Percentiles rank a stretch among this genome's conserved stretches.
phyloP scores from a whole-genome alignment of 1,139 yeast genomes.

The Candida pseudoviswanathii region DNA sequence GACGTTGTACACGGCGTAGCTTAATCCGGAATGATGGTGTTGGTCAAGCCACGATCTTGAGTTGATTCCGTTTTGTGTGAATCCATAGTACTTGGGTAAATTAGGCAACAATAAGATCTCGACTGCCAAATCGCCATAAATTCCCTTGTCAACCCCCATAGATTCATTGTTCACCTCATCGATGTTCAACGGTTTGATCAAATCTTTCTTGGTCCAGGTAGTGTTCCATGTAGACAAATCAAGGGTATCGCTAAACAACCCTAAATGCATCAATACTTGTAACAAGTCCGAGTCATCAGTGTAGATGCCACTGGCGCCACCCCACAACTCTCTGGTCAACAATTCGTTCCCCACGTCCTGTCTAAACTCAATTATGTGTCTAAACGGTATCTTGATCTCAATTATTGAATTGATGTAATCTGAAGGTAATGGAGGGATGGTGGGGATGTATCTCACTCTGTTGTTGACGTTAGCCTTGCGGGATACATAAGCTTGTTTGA shows the following conservation, averaged over 20 bases:
- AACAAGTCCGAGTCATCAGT: conserved; percentile 92
- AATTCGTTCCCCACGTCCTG: conserved; percentile 40
- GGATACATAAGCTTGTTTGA: conserved; percentile 28
- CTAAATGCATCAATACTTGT: conserved; percentile 72
- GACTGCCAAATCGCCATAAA: conserved; percentile 61
- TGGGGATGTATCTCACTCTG: conserved; percentile 36
- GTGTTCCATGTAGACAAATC: conserved; percentile 38
- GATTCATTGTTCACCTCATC: conserved; percentile 13
- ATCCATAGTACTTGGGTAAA: conserved; percentile 61
- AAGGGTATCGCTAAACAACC: conserved; percentile 46
- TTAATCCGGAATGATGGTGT: conserved; percentile 66
- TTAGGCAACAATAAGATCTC: conserved; percentile 73
- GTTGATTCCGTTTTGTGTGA: conserved; percentile 65
- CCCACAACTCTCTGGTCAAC: conserved; percentile 81
- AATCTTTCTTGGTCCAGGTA: conserved; percentile 30
- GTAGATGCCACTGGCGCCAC: conserved; percentile 74
- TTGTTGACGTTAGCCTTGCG: conserved; percentile 20
- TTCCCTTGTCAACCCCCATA: conserved; percentile 26
- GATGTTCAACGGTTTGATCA: conserved; percentile 25
- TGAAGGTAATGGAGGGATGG: conserved; percentile 48
- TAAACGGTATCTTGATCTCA: conserved; percentile 64
- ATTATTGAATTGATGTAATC: conserved; percentile 62
- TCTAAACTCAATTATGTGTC: conserved; percentile 31
- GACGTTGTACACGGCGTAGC: conserved; percentile 59
- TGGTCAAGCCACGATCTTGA: conserved; percentile 66